Conservation (phyloP, 441 rosid genomes). For the Kokia cookei region DNA sequence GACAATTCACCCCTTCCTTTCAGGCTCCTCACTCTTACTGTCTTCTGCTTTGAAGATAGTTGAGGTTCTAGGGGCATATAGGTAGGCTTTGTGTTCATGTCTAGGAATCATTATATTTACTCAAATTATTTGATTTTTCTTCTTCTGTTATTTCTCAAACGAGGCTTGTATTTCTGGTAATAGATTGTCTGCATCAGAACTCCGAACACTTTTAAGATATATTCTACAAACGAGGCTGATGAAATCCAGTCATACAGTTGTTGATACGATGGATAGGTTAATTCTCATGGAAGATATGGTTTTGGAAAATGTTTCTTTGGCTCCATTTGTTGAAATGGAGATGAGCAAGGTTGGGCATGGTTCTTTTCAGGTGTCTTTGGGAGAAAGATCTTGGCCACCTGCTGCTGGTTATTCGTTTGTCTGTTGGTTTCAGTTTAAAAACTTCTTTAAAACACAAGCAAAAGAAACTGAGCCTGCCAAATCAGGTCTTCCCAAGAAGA, state of each 20-base stretch:
- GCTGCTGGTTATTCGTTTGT: conserved; percentile 88
- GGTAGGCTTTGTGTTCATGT: conserved; percentile 38
- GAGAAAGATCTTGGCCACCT: conserved; percentile 93
- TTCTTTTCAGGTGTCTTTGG: conserved; percentile 74
- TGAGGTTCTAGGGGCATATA: conserved; percentile 98
- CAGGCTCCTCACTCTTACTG: conserved; percentile 78
- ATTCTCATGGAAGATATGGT: conserved; percentile 67
- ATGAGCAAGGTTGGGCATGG: conserved; percentile 81
- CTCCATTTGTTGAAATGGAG: conserved; percentile 79
- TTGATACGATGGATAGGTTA: conserved; percentile 82
- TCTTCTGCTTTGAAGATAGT: conserved; percentile 89
- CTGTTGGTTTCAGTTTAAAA: conserved; percentile 78
- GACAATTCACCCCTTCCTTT: conserved; percentile 84
- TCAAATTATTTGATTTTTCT: conserved; percentile 9
- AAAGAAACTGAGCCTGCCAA: conserved; percentile 45
- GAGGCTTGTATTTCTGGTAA: conserved; percentile 27
- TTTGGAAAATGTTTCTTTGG: conserved; percentile 59
- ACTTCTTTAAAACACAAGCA: conserved; percentile 47
- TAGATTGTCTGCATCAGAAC: conserved; percentile 98
- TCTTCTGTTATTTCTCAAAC: conserved; percentile 15
- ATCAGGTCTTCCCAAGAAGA: conserved; percentile 38
- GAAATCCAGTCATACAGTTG: conserved; percentile 75
- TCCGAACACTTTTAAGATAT: conserved; percentile 80
- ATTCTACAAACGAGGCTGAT: conserved; percentile 76
- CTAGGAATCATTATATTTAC: conserved; percentile 4